Evolutionary conservation across 352 stramenopile species (phyloP).

Genomic region (Globisporangium ultimum): DNA sequence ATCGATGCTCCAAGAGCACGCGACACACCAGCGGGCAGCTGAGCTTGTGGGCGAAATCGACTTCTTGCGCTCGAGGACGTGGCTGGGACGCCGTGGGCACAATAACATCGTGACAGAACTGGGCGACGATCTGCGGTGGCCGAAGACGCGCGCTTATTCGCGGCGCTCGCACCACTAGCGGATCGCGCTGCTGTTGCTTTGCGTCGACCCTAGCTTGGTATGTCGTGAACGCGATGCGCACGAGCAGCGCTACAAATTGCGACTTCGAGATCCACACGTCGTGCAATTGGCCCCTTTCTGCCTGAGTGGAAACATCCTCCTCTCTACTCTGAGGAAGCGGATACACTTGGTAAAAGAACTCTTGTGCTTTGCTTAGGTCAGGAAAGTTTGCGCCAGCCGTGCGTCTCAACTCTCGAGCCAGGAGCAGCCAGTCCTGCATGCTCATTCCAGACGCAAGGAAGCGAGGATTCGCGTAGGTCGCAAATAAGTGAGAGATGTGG

Average conservation of each 20-base stretch:
- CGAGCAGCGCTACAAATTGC: slow-evolving; percentile 17
- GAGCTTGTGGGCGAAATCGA: slow-evolving; percentile 40
- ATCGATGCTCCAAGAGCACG: slow-evolving; percentile 48
- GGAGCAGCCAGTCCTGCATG: slow-evolving; percentile 23
- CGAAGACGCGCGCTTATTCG: neutral
- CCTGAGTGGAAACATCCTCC: neutral
- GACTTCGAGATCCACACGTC: slow-evolving; percentile 12
- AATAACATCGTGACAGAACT: slow-evolving; percentile 42
- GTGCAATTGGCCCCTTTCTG: neutral
- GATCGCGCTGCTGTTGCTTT: neutral
- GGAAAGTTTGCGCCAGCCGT: slow-evolving; percentile 23
- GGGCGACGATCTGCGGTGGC: slow-evolving; percentile 30
- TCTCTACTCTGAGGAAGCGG: neutral
- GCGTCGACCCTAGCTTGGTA: neutral
- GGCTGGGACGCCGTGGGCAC: slow-evolving; percentile 15
- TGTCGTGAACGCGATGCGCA: slow-evolving; percentile 6
- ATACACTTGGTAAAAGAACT: slow-evolving; percentile 10
- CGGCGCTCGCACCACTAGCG: neutral
- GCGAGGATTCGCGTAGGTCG: slow-evolving; percentile 25
- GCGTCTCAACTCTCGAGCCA: slow-evolving; percentile 32
- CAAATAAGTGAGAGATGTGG: slow-evolving; percentile 41
- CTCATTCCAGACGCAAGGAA: slow-evolving; percentile 23
- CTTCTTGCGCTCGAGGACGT: slow-evolving; percentile 13
- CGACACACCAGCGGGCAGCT: slow-evolving; percentile 36
- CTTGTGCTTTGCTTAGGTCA: neutral